phyloP scores from a whole-genome alignment of 2,329 filamentous ascomycete species.

The Nigrospora osmanthi region DNA sequence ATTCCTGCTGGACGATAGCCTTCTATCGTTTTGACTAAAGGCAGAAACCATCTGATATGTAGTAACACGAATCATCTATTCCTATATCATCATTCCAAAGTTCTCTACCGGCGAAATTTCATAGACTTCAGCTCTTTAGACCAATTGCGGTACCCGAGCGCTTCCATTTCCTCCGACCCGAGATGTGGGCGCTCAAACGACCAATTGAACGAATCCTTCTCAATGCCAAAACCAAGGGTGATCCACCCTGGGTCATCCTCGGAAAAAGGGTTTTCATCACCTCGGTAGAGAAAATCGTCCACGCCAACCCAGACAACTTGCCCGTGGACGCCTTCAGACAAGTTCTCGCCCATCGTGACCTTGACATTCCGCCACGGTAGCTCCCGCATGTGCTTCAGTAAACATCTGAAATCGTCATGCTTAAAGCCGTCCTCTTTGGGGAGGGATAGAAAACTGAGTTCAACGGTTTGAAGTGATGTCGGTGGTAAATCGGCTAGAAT shows the following conservation, averaged over 20 bases:
- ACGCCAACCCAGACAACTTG: constrained; percentile 5
- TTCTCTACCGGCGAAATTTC: too few relatives aligned
- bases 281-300: constrained; percentile 13
- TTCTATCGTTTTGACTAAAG: too few relatives aligned
- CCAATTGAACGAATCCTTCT: background rate
- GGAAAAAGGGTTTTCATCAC: constrained; percentile 12
- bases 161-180: too few relatives aligned
- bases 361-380: constrained; percentile 9
- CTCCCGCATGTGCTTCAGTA: constrained; percentile 13
- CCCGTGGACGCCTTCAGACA: background rate
- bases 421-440: too few relatives aligned
- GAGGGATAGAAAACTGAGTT: constrained; percentile 24
- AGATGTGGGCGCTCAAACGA: background rate
- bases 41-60: too few relatives aligned
- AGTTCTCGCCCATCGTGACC: background rate
- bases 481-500: constrained; percentile 18
- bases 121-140: too few relatives aligned
- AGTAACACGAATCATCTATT: too few relatives aligned
- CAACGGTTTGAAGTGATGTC: constrained; percentile 16
- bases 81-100: too few relatives aligned
- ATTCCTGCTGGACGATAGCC: too few relatives aligned
- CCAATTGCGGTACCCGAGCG: too few relatives aligned
- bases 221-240: background rate
- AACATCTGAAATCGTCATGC: constrained; percentile 3
- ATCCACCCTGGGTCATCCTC: background rate